These are phyloP conservation scores for Aspergillus asperescens DNA, from an alignment of 495 filamentous ascomycete genomes.

Conservation along the genomic window DNA sequence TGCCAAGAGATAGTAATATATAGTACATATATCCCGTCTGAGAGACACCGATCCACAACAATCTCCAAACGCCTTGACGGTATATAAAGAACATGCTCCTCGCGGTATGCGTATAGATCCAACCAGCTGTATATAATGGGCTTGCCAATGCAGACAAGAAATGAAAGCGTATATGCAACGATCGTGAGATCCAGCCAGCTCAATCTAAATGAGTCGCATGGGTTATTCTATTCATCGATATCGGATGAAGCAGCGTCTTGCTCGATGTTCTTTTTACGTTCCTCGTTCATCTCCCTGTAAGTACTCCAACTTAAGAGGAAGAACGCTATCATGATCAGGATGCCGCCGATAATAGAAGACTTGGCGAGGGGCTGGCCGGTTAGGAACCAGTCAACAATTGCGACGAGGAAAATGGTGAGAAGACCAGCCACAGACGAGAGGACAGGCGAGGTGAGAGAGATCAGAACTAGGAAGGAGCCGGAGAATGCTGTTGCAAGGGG, in stretches of 20 bases:
- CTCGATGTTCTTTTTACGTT: conserved; percentile 55
- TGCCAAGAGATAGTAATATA: background rate
- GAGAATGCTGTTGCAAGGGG: conserved; percentile 57
- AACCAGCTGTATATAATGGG: background rate
- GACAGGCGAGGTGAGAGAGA: conserved; percentile 86
- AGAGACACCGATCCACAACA: background rate
- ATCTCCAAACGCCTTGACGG: background rate
- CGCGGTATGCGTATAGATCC: background rate
- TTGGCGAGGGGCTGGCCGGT: conserved; percentile 68
- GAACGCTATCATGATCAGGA: conserved; percentile 83
- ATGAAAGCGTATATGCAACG: conserved; percentile 1
- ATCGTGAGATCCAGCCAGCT: background rate
- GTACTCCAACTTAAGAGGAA: conserved; percentile 82
- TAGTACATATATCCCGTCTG: background rate
- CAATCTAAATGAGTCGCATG: background rate
- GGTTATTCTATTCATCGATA: conserved; percentile 37
- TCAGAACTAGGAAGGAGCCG: conserved; percentile 88
- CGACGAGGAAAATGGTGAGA: conserved; percentile 93
- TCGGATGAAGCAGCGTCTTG: conserved; percentile 40
- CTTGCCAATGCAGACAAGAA: background rate
- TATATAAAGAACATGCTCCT: background rate
- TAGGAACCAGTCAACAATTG: conserved; percentile 79
- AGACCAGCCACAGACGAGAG: conserved; percentile 86
- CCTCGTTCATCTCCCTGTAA: conserved; percentile 86
- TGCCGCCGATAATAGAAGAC: conserved; percentile 73